Base-by-base conservation (phyloP, 2,329 filamentous ascomycete species). In the Elsinoe perseae region DNA sequence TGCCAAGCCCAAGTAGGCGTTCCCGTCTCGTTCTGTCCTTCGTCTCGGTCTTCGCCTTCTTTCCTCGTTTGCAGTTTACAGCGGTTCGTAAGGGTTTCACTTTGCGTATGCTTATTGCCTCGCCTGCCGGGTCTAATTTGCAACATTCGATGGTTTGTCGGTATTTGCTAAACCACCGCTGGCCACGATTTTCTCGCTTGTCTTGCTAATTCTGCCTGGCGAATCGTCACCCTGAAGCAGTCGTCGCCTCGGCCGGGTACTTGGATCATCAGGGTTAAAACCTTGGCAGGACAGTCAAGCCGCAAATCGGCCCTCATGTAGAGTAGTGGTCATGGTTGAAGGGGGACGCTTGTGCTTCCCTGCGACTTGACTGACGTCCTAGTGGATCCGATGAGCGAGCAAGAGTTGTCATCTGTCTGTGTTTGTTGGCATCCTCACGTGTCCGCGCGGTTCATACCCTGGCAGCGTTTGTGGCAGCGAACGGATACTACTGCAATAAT, bases 21-120 rank as follows among this genome's bases (percentile, higher is more conserved):
- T 20, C 7, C 21, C 21, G 18, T 23, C 40, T 21, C 9, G 32
- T 10, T 36, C 32, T n/a, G n/a, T n/a, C n/a, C n/a, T n/a, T 14
- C 12, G 9, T 36, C 32, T 36, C 32, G 40, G 40, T 43, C 40
- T 43, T 43, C 40, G 40, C 40, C 40, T 43, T 8, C 18, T 20
- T 23, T 18, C 23, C 10, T 48, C 27, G 43, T 48, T 48, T 48
- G 43, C 43, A 48, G 43, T 27, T 48, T 30, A 25, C 44, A 50
- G 44, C 40, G 40, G 27, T 50, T 50, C 44, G 44, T 50, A 32
- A 28, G 16, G 44, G 44, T 50, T 30, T 50, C 44, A 50, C 28
- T 18, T 50, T 50, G 44, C 44, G 44, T 32, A 50, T 28, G 12
- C 44, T n/a, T n/a, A n/a, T n/a, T n/a, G n/a, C n/a, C 16, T 50